Evolutionary conservation across 768 basidiomycete genomes (phyloP).

Genomic region (Boletus edulis): DNA sequence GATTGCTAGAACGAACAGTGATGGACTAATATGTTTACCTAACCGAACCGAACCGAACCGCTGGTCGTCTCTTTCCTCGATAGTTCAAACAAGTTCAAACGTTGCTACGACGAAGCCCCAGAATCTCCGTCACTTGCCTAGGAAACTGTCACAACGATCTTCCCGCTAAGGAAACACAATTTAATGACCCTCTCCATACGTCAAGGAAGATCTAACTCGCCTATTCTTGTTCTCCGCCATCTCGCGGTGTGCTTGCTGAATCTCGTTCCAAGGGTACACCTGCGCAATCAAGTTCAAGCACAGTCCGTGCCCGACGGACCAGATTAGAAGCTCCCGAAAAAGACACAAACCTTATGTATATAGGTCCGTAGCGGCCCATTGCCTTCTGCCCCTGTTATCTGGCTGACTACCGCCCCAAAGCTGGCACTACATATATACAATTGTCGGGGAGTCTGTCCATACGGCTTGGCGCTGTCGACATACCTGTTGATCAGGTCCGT

Average conservation of each 20-base stretch:
- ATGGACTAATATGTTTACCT: too few relatives aligned
- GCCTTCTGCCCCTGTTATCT: constrained; percentile 58
- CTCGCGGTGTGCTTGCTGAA: constrained; percentile 76
- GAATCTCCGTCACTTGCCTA: constrained; percentile 16
- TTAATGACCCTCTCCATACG: background rate
- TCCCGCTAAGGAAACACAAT: constrained; percentile 24
- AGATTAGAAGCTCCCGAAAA: constrained; percentile 8
- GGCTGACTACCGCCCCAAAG: too few relatives aligned
- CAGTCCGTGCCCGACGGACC: constrained; percentile 12
- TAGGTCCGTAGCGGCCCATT: constrained; percentile 65
- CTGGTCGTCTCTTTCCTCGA: background rate
- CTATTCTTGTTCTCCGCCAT: constrained; percentile 76
- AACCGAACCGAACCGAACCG: too few relatives aligned
- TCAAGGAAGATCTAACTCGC: constrained; percentile 21
- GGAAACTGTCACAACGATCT: constrained; percentile 29
- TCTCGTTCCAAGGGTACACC: constrained; percentile 80
- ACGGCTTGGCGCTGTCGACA: constrained; percentile 8
- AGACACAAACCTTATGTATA: constrained; percentile 65
- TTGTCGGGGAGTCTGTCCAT: background rate
- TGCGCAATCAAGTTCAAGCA: constrained; percentile 25
- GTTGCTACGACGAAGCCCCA: constrained; percentile 1
- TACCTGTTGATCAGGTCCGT: constrained; percentile 62
- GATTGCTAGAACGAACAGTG: too few relatives aligned
- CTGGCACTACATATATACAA: too few relatives aligned
- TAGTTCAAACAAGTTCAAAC: constrained; percentile 10